Evolutionary conservation across 2,329 filamentous ascomycete genomes (phyloP).

Genomic region (Botryotinia globosa): DNA sequence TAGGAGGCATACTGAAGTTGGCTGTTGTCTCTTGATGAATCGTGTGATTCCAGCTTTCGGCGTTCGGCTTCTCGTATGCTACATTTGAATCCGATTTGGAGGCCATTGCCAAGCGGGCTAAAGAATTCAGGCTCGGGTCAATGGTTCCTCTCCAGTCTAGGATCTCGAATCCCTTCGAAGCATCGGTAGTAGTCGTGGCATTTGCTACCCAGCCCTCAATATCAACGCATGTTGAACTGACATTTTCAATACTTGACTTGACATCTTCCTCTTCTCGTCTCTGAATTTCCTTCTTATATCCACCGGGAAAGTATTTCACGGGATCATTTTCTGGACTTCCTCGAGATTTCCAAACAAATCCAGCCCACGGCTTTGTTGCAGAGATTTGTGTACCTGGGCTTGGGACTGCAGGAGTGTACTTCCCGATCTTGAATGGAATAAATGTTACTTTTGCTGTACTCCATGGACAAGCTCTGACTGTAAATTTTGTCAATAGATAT

Average conservation of each 20-base stretch:
- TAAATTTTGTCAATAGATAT: conserved; percentile 23
- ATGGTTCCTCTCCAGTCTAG: background rate
- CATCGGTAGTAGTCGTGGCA: background rate
- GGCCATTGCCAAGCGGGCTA: conserved; percentile 5
- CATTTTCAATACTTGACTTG: background rate
- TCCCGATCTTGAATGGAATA: conserved; percentile 17
- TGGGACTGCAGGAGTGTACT: conserved; percentile 19
- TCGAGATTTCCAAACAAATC: conserved; percentile 25
- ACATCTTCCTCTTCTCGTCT: background rate
- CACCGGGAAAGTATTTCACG: conserved; percentile 14
- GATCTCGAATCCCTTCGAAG: background rate
- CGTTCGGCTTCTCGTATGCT: background rate
- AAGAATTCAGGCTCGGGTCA: background rate
- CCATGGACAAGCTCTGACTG: conserved; percentile 28
- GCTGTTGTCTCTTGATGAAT: background rate
- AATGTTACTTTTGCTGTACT: conserved; percentile 11
- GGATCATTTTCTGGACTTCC: conserved; percentile 24
- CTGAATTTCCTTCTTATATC: conserved; percentile 10
- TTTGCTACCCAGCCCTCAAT: conserved; percentile 15
- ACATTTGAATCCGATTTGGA: background rate
- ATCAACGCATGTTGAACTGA: background rate
- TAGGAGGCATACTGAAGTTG: background rate
- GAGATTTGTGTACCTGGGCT: background rate
- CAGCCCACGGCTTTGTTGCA: conserved; percentile 13
- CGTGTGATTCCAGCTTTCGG: background rate